These are phyloP conservation scores for Chrysanthemum makinoi DNA, from an alignment of 129 eudicot genomes.

Conservation along the genomic window DNA sequence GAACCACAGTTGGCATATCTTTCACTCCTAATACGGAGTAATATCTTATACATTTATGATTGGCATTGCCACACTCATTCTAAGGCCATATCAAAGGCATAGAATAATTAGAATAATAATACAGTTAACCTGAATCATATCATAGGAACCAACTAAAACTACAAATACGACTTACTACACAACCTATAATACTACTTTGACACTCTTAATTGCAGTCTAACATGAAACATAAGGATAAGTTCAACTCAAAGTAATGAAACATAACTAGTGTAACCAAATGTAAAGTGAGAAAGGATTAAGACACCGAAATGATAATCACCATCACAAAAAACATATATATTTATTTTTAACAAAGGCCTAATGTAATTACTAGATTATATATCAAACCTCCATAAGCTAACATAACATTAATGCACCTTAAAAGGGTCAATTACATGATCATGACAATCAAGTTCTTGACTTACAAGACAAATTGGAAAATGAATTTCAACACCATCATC, in stretches of 20 bases:
- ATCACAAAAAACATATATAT: background rate
- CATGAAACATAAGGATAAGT: no score
- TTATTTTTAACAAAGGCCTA: background rate
- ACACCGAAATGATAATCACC: constrained; percentile 5
- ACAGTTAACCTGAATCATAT: no score
- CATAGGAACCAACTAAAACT: no score
- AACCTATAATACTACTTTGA: no score
- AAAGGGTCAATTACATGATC: constrained; percentile 37
- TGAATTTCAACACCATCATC: constrained; percentile 36
- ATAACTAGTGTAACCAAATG: background rate
- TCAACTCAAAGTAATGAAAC: no score
- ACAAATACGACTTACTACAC: no score
- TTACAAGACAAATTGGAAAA: constrained; percentile 36
- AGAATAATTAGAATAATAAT: no score
- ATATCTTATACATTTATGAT: no score
- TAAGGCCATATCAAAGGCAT: no score
- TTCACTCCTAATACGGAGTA: no score
- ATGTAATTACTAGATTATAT: constrained; percentile 5
- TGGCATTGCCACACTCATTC: no score
- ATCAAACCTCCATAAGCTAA: constrained; percentile 1
- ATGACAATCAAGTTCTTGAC: constrained; percentile 36
- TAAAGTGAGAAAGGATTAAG: background rate
- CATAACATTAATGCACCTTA: constrained; percentile 12
- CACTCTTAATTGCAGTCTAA: no score
- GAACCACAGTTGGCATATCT: background rate